phyloP scores from a whole-genome alignment of 179 eudicot genomes.

The Patellifolia procumbens region DNA sequence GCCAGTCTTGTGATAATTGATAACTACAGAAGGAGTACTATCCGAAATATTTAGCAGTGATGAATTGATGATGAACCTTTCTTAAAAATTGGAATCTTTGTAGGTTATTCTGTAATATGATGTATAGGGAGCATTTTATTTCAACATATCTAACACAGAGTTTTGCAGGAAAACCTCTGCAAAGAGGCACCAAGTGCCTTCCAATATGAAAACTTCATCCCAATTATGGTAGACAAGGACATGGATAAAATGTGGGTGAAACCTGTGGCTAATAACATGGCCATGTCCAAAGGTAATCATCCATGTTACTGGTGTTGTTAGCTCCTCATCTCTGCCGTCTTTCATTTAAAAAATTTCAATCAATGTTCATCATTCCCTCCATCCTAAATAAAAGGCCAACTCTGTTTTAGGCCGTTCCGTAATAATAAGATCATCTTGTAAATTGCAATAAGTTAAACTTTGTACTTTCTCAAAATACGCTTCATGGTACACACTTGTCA shows the following conservation, averaged over 20 bases:
- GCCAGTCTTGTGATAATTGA: too few species aligned
- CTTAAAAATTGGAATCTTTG: too few species aligned
- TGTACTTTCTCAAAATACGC: too few species aligned
- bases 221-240: constrained; percentile 43
- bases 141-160: not conserved
- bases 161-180: constrained; percentile 37
- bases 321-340: not conserved
- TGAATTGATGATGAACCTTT: not conserved
- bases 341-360: not conserved
- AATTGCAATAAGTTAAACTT: too few species aligned
- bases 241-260: constrained; percentile 45
- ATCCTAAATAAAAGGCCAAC: too few species aligned
- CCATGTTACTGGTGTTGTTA: not conserved
- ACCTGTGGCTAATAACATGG: constrained; percentile 34
- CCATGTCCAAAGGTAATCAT: constrained; percentile 47
- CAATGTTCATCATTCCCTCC: too few species aligned
- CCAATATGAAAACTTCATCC: constrained; percentile 33
- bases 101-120: too few species aligned
- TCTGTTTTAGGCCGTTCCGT: too few species aligned
- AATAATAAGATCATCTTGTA: too few species aligned
- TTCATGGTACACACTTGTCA: too few species aligned
- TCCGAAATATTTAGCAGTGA: not conserved
- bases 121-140: not conserved
- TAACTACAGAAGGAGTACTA: too few species aligned
- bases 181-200: constrained; percentile 32